Evolutionary conservation across 345 rosid species (phyloP).

Genomic region (Arabis hirsuta): DNA sequence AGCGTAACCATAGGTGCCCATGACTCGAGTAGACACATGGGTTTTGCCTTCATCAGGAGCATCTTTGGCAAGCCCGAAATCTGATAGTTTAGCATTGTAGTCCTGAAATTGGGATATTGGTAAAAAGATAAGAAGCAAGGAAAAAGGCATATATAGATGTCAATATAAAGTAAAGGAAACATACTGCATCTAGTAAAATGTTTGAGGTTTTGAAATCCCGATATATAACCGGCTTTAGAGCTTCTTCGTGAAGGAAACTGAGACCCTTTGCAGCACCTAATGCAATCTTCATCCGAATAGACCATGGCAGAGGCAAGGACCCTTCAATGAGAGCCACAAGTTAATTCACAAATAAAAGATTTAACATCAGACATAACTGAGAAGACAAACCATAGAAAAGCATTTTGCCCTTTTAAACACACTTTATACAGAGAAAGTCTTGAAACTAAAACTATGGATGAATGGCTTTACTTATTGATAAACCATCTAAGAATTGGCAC

Average conservation of each 20-base stretch:
- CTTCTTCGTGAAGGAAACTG: constrained; percentile 97
- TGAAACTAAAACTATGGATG: background rate
- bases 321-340: constrained; percentile 48
- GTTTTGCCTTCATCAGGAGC: constrained; percentile 89
- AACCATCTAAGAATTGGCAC: background rate
- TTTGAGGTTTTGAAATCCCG: constrained; percentile 99
- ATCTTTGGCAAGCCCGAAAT: constrained; percentile 88
- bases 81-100: constrained; percentile 88
- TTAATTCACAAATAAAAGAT: background rate
- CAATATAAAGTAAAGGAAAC: constrained; percentile 22
- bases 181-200: constrained; percentile 86
- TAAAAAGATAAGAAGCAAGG: constrained; percentile 17
- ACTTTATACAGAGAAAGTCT: background rate
- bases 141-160: background rate
- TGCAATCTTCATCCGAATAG: constrained; percentile 93
- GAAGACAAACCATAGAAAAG: background rate
- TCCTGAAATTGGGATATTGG: constrained; percentile 53
- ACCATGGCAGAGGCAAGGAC: constrained; percentile 97
- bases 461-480: constrained; percentile 3
- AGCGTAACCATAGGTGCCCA: constrained; percentile 94
- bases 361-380: constrained; percentile 14
- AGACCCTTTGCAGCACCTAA: constrained; percentile 97
- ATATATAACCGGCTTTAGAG: constrained; percentile 90
- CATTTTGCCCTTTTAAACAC: constrained; percentile 19
- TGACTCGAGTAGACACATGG: constrained; percentile 84